These are phyloP conservation scores for Sonneratia caseolaris DNA, from an alignment of 345 rosid species.

Conservation along the genomic window DNA sequence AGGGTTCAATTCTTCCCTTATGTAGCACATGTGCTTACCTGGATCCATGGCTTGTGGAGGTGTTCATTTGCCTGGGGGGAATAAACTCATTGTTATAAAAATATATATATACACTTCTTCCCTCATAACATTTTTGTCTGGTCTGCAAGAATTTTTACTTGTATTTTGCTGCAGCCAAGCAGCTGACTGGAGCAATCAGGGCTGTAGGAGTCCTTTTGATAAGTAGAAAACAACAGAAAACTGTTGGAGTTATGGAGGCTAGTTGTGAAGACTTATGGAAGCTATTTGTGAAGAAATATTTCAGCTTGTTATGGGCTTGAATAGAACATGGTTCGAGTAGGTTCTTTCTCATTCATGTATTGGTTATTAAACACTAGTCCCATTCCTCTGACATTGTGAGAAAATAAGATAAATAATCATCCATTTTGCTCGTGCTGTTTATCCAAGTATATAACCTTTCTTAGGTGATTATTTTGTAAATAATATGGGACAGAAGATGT, in stretches of 20 bases:
- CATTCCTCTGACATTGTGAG: background rate
- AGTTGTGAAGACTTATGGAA: conserved; percentile 31
- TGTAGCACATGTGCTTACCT: too few relatives aligned
- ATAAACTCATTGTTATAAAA: too few relatives aligned
- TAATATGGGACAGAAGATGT: too few relatives aligned
- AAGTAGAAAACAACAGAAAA: too few relatives aligned
- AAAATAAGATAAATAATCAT: too few relatives aligned
- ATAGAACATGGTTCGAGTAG: conserved; percentile 92
- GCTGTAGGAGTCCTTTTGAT: conserved; percentile 63
- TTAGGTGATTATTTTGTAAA: too few relatives aligned
- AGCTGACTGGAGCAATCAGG: conserved; percentile 99
- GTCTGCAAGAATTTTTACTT: background rate
- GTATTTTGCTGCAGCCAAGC: conserved; percentile 60
- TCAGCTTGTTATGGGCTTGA: conserved; percentile 96
- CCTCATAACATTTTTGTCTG: conserved; percentile 12
- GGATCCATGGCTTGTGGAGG: too few relatives aligned
- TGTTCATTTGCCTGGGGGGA: too few relatives aligned
- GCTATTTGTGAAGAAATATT: conserved; percentile 94
- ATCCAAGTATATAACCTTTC: background rate
- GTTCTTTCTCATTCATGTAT: conserved; percentile 29
- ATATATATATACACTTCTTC: background rate
- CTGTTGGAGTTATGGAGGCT: too few relatives aligned
- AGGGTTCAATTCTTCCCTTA: too few relatives aligned
- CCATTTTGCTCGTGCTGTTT: background rate
- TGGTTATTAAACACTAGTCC: background rate